Evolutionary conservation across 140 eudicot genomes (phyloP).

Genomic region (Anethum foeniculum): DNA sequence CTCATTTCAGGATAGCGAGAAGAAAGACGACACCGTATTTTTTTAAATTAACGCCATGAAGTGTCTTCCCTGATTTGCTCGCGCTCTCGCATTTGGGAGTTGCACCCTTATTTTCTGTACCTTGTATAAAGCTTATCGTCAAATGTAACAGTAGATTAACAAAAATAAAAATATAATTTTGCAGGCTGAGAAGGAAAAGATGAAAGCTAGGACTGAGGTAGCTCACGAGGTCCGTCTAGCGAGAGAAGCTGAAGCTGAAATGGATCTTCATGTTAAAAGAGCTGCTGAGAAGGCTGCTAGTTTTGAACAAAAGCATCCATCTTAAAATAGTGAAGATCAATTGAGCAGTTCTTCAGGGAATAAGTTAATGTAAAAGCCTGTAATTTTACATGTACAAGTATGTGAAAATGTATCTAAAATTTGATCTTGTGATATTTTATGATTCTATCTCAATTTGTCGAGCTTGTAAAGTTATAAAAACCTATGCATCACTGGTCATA

Average conservation of each 20-base stretch:
- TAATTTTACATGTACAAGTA: background rate
- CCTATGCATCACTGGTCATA: background rate
- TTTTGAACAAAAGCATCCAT: conserved; percentile 35
- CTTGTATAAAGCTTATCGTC: background rate
- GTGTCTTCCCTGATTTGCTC: background rate
- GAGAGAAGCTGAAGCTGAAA: conserved; percentile 65
- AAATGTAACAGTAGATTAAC: background rate
- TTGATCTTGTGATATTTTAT: background rate
- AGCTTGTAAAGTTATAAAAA: background rate
- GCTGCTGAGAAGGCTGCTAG: conserved; percentile 49
- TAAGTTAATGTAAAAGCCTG: background rate
- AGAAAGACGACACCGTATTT: background rate
- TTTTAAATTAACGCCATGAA: background rate
- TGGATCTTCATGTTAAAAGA: conserved; percentile 63
- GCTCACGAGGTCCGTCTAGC: conserved; percentile 78
- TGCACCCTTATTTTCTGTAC: background rate
- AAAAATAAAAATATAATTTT: background rate
- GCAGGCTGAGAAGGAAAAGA: conserved; percentile 62
- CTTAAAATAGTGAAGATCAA: background rate
- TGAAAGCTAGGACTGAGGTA: conserved; percentile 45
- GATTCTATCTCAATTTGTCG: background rate
- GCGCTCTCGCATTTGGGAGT: background rate
- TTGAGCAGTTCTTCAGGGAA: background rate
- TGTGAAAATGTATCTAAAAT: background rate
- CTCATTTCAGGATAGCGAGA: background rate